Base-by-base conservation (phyloP, 179 eudicot species). In the Amaranthus tricolor region DNA sequence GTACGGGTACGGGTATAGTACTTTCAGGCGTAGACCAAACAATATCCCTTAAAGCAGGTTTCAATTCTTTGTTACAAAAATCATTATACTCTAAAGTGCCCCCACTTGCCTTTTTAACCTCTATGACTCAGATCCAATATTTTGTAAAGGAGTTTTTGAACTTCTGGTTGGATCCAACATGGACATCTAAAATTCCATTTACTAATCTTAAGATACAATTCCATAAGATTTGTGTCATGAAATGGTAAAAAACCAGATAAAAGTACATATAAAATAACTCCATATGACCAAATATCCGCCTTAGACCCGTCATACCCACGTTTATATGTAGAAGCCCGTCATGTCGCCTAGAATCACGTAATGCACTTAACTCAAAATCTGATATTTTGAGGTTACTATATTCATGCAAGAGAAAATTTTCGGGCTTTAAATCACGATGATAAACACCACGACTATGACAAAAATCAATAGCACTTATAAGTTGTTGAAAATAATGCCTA, bases 371-470 rank as follows among this genome's bases (percentile, higher is more conserved):
- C 0, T 96, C 97, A 63, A 92, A 92, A 80, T 92, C 97, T 10
- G 96, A 72, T 12, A 92, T 81, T 76, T 91, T 92, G 0, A 90
- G 88, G 43, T 84, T 83, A 14, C 94, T 94, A 11, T 63, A 44
- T 21, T 90, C 94, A 44, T 92, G 96, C 9, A 92, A 72, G 5
- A 92, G 89, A 54, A 92, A 84, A 63, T 92, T 92, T 66, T 92
- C 97, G 0, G 97, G 97, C 75, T 92, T 92, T 5, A 92, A 76
- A 74, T 92, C 97, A 7, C 97, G 90, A 75, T 92, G 97, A 66
- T 92, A 92, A 9, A 90, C 97, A 11, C 96, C 97, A 4, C 94
- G 81, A 70, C 97, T 92, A 79, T 92, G 97, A 59, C 97, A 92
- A 77, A 79, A 92, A 53, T 90, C 97, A 20, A 92, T 86, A 1